Evolutionary conservation across 164 flowering plant species (phyloP), one percentile per base, ranked within the genome.

Genomic region (Platanus orientalis): DNA sequence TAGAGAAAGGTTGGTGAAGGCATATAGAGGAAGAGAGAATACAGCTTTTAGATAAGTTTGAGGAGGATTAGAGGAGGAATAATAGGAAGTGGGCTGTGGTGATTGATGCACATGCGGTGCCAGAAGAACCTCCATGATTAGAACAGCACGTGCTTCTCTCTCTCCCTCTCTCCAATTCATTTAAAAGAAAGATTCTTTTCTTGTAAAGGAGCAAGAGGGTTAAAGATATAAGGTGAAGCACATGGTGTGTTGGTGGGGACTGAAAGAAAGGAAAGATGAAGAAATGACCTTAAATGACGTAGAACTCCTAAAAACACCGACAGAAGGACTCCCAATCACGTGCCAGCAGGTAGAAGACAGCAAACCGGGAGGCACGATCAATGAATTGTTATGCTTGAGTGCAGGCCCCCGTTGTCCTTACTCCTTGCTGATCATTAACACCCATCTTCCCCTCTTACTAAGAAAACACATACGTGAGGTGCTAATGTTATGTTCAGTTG

Each of bases 91-190:
- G 68, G 67, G 77, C 40, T 49, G 55, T 42, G 65, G 64, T 75
- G 70, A 57, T 50, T 71, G 76, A 69, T 24, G 86, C 87, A 86
- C 92, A 83, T 86, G 92, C 60, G 72, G 56, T 78, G 84, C 79
- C 86, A 80, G 88, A 73, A 70, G 72, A 69, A 81, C 67, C 77
- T 76, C 76, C 79, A 82, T 86, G 79, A 86, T 86, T 84, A 75
- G 63, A 67, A 74, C 68, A 69, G 71, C 75, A 73, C 79, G 60
- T 69, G 73, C 75, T 73, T 62, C 67, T 72, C 61, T 72, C 71
- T 68, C 73, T 61, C 73, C 72, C 54, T n/a, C 45, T 62, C 54
- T 58, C 24, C 28, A 28, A 57, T 54, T 51, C 55, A 58, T 48
- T 55, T 24, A 57, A 73, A 75, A 73, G 70, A 73, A 67, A 68